These are phyloP conservation scores for Hibiscus trionum DNA, from an alignment of 345 rosid species.

Conservation along the genomic window DNA sequence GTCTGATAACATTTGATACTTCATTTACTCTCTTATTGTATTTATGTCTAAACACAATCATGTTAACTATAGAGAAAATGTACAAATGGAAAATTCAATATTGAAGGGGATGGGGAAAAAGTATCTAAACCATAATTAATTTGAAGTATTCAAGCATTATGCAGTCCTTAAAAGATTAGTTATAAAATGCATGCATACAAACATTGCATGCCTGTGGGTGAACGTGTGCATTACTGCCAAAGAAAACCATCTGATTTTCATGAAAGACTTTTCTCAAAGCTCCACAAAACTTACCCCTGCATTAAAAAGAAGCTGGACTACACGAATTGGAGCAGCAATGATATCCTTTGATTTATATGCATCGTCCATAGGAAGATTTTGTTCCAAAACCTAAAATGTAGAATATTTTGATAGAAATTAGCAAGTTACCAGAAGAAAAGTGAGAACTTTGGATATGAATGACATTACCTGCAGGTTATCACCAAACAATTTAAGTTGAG, in stretches of 20 bases:
- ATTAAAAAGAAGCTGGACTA: conserved; percentile 69
- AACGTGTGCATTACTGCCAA: not conserved
- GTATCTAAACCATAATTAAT: not conserved
- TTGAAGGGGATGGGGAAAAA: not conserved
- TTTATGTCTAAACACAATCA: not conserved
- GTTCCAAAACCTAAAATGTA: conserved; percentile 55
- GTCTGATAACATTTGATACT: not conserved
- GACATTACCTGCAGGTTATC: conserved; percentile 60
- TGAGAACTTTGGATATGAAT: conserved; percentile 7
- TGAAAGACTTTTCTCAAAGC: not conserved
- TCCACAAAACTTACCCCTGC: conserved; percentile 64
- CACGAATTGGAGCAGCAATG: conserved; percentile 87
- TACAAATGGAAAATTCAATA: not conserved
- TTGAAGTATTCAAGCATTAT: not conserved
- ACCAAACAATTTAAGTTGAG: conserved; percentile 79
- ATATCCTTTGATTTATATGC: conserved; percentile 66
- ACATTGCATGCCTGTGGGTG: not conserved
- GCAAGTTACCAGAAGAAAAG: not conserved
- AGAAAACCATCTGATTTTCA: not conserved
- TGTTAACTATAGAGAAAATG: not conserved
- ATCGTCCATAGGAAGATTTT: conserved; percentile 79
- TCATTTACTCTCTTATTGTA: not conserved
- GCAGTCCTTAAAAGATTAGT: not conserved
- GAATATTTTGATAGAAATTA: conserved; percentile 10
- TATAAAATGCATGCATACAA: not conserved